Percentiles rank a stretch among this genome's conserved stretches.
phyloP scores from a whole-genome alignment of 805 yeast genomes.

The Cyberlindnera suaveolens region DNA sequence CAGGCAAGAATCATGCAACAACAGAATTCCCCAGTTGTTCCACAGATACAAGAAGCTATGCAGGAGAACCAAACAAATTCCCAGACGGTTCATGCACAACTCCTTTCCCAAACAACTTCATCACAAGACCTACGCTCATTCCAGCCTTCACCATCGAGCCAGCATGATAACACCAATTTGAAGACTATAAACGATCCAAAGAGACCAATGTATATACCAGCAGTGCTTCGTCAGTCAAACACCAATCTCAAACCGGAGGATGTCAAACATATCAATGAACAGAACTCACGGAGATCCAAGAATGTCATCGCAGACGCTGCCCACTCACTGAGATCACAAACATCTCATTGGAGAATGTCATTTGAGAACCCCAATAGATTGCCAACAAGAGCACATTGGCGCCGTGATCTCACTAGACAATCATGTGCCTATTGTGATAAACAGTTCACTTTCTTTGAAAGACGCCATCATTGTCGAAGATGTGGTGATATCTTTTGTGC shows the following conservation, averaged over 20 bases:
- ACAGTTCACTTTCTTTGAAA: slow-evolving; percentile 68
- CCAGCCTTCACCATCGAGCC: slow-evolving; percentile 4
- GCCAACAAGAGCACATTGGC: slow-evolving; percentile 58
- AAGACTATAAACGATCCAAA: slow-evolving; percentile 73
- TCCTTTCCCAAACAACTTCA: slow-evolving; percentile 8
- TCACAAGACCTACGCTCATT: slow-evolving; percentile 2
- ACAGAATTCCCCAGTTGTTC: neutral
- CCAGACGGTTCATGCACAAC: neutral
- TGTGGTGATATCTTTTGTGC: slow-evolving; percentile 80
- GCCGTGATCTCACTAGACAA: slow-evolving; percentile 58
- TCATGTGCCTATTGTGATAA: slow-evolving; percentile 66
- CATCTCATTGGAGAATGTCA: slow-evolving; percentile 22
- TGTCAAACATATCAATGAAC: slow-evolving; percentile 24
- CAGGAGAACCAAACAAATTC: neutral
- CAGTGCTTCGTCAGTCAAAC: slow-evolving; percentile 59
- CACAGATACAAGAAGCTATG: neutral
- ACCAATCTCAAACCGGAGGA: slow-evolving; percentile 39
- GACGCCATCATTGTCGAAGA: slow-evolving; percentile 79
- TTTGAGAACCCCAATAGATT: slow-evolving; percentile 21
- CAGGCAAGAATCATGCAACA: neutral
- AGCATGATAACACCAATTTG: slow-evolving; percentile 7
- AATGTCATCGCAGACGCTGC: slow-evolving; percentile 20
- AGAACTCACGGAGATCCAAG: slow-evolving; percentile 20
- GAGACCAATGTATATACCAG: slow-evolving; percentile 86
- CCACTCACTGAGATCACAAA: slow-evolving; percentile 21